Conservation (phyloP, 495 filamentous ascomycete species). For the Aspergillus coremiiformis region DNA sequence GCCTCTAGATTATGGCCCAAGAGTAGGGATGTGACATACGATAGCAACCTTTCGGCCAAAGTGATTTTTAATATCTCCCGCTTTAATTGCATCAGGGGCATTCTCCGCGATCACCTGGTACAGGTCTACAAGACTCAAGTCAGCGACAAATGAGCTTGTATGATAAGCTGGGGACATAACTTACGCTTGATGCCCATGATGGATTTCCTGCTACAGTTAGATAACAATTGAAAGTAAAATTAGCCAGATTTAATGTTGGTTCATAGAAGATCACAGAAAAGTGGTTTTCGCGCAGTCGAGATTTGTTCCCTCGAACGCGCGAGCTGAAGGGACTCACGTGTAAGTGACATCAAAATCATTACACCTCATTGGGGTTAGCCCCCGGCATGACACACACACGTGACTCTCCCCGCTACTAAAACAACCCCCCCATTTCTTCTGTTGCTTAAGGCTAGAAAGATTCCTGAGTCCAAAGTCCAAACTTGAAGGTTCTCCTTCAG, state of each 20-base stretch:
- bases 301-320: slow-evolving; percentile 22
- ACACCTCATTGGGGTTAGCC: slow-evolving; percentile 25
- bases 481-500: no score
- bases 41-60: slow-evolving; percentile 97
- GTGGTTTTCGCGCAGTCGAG: neutral
- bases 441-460: neutral
- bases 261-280: neutral
- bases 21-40: slow-evolving; percentile 44
- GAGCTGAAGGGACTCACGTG: no score
- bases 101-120: slow-evolving; percentile 85
- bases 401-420: slow-evolving; percentile 9
- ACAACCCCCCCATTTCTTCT: slow-evolving; percentile 6
- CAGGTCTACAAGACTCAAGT: slow-evolving; percentile 44
- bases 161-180: slow-evolving; percentile 3
- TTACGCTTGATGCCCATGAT: slow-evolving; percentile 87
- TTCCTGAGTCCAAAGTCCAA: no score
- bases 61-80: slow-evolving; percentile 95
- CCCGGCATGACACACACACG: slow-evolving; percentile 4
- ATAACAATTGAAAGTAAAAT: neutral
- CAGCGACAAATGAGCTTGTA: slow-evolving; percentile 10
- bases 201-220: neutral
- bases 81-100: slow-evolving; percentile 86
- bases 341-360: no score
- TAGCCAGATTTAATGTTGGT: neutral
- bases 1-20: neutral